These are phyloP conservation scores for Colletotrichum karsti DNA, from an alignment of 2,329 filamentous ascomycete species.

Conservation along the genomic window DNA sequence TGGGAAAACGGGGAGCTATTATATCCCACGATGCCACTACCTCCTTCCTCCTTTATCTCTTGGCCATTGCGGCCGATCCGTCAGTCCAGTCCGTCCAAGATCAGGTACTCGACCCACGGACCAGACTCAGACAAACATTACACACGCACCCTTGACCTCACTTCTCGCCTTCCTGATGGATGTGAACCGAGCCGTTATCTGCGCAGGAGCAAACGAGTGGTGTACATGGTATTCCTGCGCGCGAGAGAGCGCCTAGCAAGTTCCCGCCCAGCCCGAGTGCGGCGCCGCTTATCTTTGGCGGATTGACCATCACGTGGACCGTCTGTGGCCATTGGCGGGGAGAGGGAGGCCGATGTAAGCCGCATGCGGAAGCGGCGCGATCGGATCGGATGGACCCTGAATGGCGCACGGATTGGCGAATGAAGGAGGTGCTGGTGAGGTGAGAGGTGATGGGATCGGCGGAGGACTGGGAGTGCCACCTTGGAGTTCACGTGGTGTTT, in stretches of 20 bases:
- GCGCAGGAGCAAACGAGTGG: neutral
- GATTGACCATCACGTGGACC: slow-evolving; percentile 7
- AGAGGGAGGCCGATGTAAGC: neutral
- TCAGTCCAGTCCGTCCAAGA: neutral
- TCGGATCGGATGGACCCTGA: slow-evolving; percentile 2
- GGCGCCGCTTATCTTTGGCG: neutral
- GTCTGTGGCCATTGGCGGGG: neutral
- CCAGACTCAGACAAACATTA: too few species aligned
- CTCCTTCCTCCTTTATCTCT: neutral
- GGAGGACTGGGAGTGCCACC: neutral
- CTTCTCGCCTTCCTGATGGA: neutral
- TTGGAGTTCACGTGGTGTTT: neutral
- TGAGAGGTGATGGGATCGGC: neutral
- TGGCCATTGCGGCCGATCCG: neutral
- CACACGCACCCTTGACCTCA: neutral
- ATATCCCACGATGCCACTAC: neutral
- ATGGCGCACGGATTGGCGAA: neutral
- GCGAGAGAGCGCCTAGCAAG: neutral
- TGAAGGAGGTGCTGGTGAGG: neutral
- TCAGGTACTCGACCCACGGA: neutral
- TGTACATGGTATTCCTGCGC: neutral
- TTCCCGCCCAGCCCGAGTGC: neutral
- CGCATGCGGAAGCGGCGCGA: neutral
- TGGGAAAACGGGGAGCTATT: neutral
- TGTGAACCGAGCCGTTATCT: neutral